Conservation (phyloP, 1,139 yeast species). For the Scheffersomyces segobiensis region DNA sequence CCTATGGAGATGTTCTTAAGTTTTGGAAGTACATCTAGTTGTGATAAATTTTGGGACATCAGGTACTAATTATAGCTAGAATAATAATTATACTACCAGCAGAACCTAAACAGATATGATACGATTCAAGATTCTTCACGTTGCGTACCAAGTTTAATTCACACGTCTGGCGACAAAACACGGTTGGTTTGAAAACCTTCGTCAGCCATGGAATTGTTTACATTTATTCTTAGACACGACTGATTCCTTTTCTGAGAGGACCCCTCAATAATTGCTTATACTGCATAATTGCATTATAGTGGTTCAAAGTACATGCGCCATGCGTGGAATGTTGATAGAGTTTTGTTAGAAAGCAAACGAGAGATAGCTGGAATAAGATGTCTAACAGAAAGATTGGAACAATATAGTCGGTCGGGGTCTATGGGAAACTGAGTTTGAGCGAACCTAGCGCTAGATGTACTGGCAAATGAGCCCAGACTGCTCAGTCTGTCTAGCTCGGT, state of each 20-base stretch:
- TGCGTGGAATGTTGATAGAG: neutral
- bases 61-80: neutral
- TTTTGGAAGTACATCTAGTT: constrained; percentile 25
- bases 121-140: neutral
- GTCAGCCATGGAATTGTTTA: neutral
- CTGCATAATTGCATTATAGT: neutral
- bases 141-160: neutral
- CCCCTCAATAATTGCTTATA: neutral
- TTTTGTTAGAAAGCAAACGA: neutral
- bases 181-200: neutral
- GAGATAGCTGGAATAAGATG: neutral
- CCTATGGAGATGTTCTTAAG: constrained; percentile 22
- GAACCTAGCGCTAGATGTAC: neutral
- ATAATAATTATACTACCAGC: neutral
- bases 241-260: neutral
- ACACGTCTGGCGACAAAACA: neutral
- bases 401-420: neutral
- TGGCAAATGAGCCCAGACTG: neutral
- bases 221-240: neutral
- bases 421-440: neutral
- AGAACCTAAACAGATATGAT: neutral
- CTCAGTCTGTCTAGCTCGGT: neutral
- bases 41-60: constrained; percentile 17
- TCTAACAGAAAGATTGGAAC: neutral
- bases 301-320: neutral